Percentiles rank a stretch among this genome's conserved stretches.
Evolutionary conservation across 805 yeast species (phyloP).

Genomic region (Sporopachydermia lactativora): DNA sequence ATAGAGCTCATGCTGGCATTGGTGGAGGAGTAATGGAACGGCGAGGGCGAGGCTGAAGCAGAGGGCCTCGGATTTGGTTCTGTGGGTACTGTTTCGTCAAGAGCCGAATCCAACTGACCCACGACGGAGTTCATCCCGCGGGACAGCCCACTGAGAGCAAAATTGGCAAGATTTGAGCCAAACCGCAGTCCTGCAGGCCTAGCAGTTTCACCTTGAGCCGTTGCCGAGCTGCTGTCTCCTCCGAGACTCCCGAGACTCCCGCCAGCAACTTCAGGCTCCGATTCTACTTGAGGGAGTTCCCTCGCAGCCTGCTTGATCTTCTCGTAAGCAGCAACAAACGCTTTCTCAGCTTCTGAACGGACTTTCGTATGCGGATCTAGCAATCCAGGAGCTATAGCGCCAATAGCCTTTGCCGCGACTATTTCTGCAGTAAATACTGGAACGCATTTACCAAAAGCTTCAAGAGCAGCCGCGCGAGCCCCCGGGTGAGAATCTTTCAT

Average conservation of each 20-base stretch:
- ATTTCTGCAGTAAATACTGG: slow-evolving; percentile 60
- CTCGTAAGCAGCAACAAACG: slow-evolving; percentile 47
- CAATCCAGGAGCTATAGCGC: slow-evolving; percentile 73
- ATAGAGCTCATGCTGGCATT: slow-evolving; percentile 1
- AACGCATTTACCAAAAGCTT: slow-evolving; percentile 53
- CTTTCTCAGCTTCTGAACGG: slow-evolving; percentile 53
- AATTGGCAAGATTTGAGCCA: not conserved
- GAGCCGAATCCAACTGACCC: not conserved
- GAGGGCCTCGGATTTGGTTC: too few species aligned
- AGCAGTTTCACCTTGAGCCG: too few species aligned
- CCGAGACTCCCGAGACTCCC: not conserved
- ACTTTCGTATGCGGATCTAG: slow-evolving; percentile 63
- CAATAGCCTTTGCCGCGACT: slow-evolving; percentile 66
- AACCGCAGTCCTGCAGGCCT: slow-evolving; percentile 1
- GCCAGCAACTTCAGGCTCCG: slow-evolving; percentile 5
- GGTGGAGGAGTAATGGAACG: slow-evolving; percentile 1
- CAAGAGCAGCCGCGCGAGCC: slow-evolving; percentile 60
- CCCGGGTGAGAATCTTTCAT: slow-evolving; percentile 67
- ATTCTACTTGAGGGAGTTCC: slow-evolving; percentile 17
- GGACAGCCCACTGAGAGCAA: not conserved
- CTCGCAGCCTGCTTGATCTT: slow-evolving; percentile 37
- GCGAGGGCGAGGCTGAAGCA: not conserved
- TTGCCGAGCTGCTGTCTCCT: not conserved
- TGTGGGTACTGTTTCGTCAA: not conserved
- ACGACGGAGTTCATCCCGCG: not conserved